phyloP scores from a whole-genome alignment of 305 asterid species.

The Euphrasia arctica region DNA sequence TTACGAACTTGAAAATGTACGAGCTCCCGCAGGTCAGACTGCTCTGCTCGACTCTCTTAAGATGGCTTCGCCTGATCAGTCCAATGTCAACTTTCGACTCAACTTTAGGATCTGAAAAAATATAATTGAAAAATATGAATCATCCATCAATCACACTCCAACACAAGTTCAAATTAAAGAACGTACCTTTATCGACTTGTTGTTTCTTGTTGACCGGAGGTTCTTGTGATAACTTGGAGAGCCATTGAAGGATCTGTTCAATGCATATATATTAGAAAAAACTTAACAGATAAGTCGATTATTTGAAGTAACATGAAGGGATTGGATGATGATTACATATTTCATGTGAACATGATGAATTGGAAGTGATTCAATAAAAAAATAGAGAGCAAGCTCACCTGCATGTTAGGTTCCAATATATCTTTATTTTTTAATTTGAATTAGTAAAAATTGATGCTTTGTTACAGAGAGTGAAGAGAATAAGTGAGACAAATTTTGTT shows the following conservation, averaged over 20 bases:
- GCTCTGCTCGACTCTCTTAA: constrained; percentile 26
- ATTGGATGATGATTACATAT: constrained; percentile 16
- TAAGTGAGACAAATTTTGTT: constrained; percentile 29
- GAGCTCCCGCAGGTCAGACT: constrained; percentile 34
- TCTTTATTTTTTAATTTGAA: constrained; percentile 17
- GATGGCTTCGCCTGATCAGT: constrained; percentile 19
- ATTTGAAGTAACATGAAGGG: constrained; percentile 19
- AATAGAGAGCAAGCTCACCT: constrained; percentile 46
- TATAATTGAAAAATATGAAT: not conserved
- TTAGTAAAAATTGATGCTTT: constrained; percentile 3
- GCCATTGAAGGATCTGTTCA: constrained; percentile 51
- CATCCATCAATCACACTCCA: not conserved
- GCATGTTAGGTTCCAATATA: constrained; percentile 51
- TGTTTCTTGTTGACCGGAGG: constrained; percentile 30
- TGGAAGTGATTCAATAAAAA: constrained; percentile 12
- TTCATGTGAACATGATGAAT: constrained; percentile 37
- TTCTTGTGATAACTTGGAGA: constrained; percentile 38
- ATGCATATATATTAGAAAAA: constrained; percentile 1
- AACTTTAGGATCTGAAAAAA: constrained; percentile 30
- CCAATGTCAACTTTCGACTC: constrained; percentile 23
- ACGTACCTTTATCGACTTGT: constrained; percentile 29
- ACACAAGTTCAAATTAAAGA: not conserved
- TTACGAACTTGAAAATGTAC: constrained; percentile 24
- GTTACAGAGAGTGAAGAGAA: constrained; percentile 24
- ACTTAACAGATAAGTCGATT: not conserved